These are phyloP conservation scores for Solanum etuberosum DNA, from an alignment of 257 asterid genomes.

Conservation along the genomic window DNA sequence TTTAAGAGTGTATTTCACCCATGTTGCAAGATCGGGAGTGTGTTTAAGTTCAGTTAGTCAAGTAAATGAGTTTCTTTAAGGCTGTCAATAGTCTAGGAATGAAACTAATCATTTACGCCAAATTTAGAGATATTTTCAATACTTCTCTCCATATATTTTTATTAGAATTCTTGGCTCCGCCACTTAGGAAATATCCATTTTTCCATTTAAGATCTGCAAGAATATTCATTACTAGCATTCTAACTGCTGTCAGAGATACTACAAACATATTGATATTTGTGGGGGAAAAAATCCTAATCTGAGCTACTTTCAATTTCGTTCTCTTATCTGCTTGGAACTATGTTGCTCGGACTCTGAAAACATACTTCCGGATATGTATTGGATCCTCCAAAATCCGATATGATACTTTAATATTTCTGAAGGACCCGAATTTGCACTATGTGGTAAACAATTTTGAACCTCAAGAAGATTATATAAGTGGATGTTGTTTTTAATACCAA, in stretches of 20 bases:
- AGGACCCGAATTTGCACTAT: background rate
- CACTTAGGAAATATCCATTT: too few species aligned
- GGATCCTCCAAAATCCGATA: background rate
- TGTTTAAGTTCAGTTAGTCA: too few species aligned
- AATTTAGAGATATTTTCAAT: too few species aligned
- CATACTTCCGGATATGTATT: accelerated
- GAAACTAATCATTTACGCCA: too few species aligned
- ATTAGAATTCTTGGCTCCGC: too few species aligned
- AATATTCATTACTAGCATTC: too few species aligned
- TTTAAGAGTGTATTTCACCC: too few species aligned
- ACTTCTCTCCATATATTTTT: too few species aligned
- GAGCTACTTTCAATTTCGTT: background rate
- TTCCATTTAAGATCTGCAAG: background rate
- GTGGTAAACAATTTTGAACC: background rate
- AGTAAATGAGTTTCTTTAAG: too few species aligned
- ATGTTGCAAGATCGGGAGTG: too few species aligned
- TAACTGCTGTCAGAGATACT: too few species aligned
- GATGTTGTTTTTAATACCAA: background rate
- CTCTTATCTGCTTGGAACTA: accelerated
- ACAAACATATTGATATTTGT: background rate
- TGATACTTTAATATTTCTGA: background rate
- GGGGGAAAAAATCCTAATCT: background rate
- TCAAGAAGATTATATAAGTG: background rate
- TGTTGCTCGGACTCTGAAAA: background rate
- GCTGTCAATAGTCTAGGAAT: too few species aligned